Evolutionary conservation across 2,329 filamentous ascomycete genomes (phyloP), one percentile per base, ranked within the genome.

Genomic region (Graphilbum fragrans): DNA sequence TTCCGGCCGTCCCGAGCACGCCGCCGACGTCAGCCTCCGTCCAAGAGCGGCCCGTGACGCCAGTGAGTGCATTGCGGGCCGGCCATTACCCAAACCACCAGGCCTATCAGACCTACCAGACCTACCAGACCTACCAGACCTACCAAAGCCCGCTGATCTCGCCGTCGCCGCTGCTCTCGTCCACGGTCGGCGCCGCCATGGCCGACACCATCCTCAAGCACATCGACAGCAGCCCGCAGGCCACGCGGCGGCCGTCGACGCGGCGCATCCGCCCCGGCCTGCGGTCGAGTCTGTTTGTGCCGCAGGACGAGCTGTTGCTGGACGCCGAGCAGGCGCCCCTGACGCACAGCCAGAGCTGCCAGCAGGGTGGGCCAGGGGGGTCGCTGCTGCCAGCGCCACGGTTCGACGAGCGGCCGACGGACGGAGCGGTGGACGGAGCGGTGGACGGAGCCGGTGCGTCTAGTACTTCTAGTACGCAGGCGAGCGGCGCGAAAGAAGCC

Each of bases 121-220:
- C 31, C 27, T 11, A 31, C 37, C 29, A 34, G 29, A 20, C 8
- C 19, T 12, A 36, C 33, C 4, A 6, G 21, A 59, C 63, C 38
- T 64, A 58, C 46, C 58, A 64, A 22, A 66, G 66, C 25, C 64
- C 67, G 2, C 66, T 77, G 31, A 73, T 76, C 45, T 77, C 72
- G 3, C 73, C 74, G 11, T 77, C 73, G 0, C 74, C 74, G 0
- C 62, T 50, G 27, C 23, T 77, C 27, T 74, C 72, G 2, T 75
- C 72, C 0, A 76, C 74, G 2, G 69, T 78, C 31, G 73, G 65
- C 17, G 70, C 70, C 0, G 71, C 74, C 1, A 69, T 78, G 35
- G 69, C 72, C 34, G 73, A 77, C 48, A 70, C 65, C 11, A 61
- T 76, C 23, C 59, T 74, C 2, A 45, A 48, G 11, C 63, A 65